phyloP scores from a whole-genome alignment of 2,329 filamentous ascomycete genomes.

The Sclerotinia glacialis region DNA sequence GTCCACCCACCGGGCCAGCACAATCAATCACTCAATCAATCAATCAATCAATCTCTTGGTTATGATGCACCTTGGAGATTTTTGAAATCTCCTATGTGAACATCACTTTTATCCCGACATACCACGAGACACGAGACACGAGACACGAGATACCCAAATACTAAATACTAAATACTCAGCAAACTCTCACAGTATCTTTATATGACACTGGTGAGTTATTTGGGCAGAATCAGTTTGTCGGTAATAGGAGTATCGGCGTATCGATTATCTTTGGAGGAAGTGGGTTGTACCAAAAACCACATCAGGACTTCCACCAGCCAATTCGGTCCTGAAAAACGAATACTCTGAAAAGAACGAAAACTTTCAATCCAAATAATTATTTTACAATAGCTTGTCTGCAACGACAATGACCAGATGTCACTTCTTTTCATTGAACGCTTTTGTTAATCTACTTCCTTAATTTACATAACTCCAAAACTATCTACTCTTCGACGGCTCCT shows the following conservation, averaged over 20 bases:
- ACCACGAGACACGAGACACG: background rate
- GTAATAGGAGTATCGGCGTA: constrained; percentile 21
- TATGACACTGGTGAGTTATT: background rate
- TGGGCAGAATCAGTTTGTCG: constrained; percentile 8
- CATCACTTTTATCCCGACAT: background rate
- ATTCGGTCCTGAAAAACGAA: constrained; percentile 18
- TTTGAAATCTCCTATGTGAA: constrained; percentile 12
- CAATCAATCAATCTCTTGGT: constrained; percentile 14
- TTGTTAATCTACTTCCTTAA: constrained; percentile 41
- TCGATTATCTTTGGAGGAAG: constrained; percentile 20
- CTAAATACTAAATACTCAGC: background rate
- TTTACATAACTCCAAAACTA: constrained; percentile 33
- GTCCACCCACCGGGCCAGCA: constrained; percentile 1
- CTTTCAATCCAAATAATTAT: background rate
- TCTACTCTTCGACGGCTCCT: constrained; percentile 31
- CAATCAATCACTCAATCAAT: constrained; percentile 2
- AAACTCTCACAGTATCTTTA: background rate
- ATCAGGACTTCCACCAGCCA: constrained; percentile 14
- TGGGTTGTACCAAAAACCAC: constrained; percentile 21
- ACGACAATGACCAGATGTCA: constrained; percentile 42
- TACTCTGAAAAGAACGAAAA: constrained; percentile 1
- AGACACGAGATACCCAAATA: background rate
- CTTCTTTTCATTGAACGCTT: constrained; percentile 39
- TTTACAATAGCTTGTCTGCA: constrained; percentile 31
- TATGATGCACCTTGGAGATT: constrained; percentile 15